Evolutionary conservation across 345 rosid genomes (phyloP), one percentile per base, ranked within the genome.

Genomic region (Pistacia vera): DNA sequence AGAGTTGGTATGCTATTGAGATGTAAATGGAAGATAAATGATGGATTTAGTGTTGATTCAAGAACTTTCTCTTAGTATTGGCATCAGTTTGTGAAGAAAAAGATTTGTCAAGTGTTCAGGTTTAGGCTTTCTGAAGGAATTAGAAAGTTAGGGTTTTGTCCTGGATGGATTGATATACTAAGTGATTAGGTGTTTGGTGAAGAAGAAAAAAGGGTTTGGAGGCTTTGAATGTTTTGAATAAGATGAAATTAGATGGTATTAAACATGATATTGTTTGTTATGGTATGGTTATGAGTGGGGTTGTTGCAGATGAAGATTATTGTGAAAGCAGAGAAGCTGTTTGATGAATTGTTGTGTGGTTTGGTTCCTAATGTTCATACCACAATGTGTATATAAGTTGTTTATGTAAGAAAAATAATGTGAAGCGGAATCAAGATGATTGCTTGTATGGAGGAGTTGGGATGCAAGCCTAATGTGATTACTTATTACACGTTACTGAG

Each of bases 321-420:
- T n/a, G 30, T 36, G 13, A 83, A 74, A 71, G 97, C 90, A 61
- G 97, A 91, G 17, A 83, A 89, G 78, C 62, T 93, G 79, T 95
- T 95, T 73, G 94, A 92, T 78, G 93, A 92, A 85, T 67, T 90
- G 88, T 95, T 71, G 87, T 88, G 72, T 81, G 97, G 99, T 77
- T 85, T 95, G 84, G 77, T 86, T 73, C 97, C 96, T 30, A 87
- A 91, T 83, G 81, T 87, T 63, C 80, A 83, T 80, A 86, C 92
- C 4, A 86, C 67, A 93, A 86, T 68, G 91, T 84, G 55, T 88
- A 87, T 74, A 86, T 95, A 41, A 63, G 75, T 36, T 91, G 94
- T 11, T 80, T 91, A 61, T 93, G 99, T 66, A 88, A 92, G 86
- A 94, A 80, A 84, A 77, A 80, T 12, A 83, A 89, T 20, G 55